Percentiles rank a stretch among this genome's conserved stretches.
phyloP scores from a whole-genome alignment of 805 yeast species.

The Alloascoidea africana region DNA sequence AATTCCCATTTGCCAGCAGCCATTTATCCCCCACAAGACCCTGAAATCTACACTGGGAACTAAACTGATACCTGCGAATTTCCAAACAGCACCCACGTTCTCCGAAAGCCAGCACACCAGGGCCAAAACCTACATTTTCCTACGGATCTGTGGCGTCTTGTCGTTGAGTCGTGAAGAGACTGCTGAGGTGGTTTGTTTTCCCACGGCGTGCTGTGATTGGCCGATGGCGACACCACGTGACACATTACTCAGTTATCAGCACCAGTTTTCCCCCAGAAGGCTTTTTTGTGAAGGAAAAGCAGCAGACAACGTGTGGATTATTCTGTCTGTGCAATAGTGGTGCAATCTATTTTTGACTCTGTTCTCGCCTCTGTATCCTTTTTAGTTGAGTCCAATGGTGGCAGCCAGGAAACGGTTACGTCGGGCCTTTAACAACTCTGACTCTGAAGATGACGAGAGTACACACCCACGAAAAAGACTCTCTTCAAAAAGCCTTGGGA shows the following conservation, averaged over 20 bases:
- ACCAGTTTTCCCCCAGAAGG: not conserved
- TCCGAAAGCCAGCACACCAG: too few relatives aligned
- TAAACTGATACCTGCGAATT: too few relatives aligned
- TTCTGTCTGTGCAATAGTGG: not conserved
- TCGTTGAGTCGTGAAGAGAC: too few relatives aligned
- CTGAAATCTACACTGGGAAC: too few relatives aligned
- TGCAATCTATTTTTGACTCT: not conserved
- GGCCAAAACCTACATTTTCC: too few relatives aligned
- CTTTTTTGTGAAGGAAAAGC: too few relatives aligned
- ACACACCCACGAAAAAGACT: constrained; percentile 1
- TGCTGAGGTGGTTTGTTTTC: too few relatives aligned
- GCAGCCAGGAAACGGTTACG: constrained; percentile 1
- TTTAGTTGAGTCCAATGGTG: not conserved
- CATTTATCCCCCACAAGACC: too few relatives aligned
- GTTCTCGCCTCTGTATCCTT: not conserved
- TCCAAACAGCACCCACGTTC: too few relatives aligned
- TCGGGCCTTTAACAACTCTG: not conserved
- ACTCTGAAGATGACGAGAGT: not conserved
- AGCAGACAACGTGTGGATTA: too few relatives aligned
- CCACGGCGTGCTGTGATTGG: constrained; percentile 10
- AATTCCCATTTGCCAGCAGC: too few relatives aligned
- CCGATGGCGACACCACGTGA: constrained; percentile 5
- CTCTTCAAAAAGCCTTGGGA: not conserved
- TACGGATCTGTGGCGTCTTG: too few relatives aligned
- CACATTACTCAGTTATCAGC: constrained; percentile 6